Conservation (phyloP, 139 green algal genomes). For the Tetradesmus lagerheimii region DNA sequence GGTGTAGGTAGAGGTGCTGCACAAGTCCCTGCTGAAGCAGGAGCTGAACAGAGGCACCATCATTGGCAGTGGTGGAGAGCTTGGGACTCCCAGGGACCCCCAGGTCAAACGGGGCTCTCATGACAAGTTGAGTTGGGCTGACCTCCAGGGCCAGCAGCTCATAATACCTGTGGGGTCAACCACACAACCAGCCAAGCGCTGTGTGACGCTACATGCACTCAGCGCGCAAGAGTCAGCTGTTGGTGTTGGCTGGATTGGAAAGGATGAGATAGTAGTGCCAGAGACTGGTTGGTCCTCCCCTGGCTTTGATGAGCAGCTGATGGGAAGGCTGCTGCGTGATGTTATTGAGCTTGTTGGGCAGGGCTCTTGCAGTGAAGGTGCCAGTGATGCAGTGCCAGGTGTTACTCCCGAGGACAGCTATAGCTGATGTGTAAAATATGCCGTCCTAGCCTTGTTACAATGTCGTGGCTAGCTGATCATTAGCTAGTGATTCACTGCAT, state of each 20-base stretch:
- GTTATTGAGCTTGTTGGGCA: not conserved
- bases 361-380: not conserved
- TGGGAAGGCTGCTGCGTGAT: slow-evolving; percentile 26
- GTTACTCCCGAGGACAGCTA: slow-evolving; percentile 20
- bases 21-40: too few species aligned
- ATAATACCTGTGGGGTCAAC: not conserved
- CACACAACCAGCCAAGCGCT: slow-evolving; percentile 12
- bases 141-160: slow-evolving; percentile 19
- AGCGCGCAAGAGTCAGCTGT: not conserved
- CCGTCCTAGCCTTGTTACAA: too few species aligned
- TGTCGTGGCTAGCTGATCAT: too few species aligned
- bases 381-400: not conserved
- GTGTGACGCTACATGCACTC: slow-evolving; percentile 14
- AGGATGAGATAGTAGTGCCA: slow-evolving; percentile 10
- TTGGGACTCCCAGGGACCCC: slow-evolving; percentile 7
- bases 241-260: not conserved
- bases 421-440: slow-evolving; percentile 1
- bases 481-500: too few species aligned
- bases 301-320: slow-evolving; percentile 30
- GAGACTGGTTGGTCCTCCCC: slow-evolving; percentile 24
- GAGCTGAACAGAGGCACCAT: slow-evolving; percentile 12
- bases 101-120: not conserved
- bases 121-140: slow-evolving; percentile 15
- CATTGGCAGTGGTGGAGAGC: not conserved
- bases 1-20: slow-evolving; percentile 23